Percentiles rank a stretch among this genome's conserved stretches.
phyloP scores from a whole-genome alignment of 345 rosid genomes.

The rapeseed (Brassica napus) region DNA sequence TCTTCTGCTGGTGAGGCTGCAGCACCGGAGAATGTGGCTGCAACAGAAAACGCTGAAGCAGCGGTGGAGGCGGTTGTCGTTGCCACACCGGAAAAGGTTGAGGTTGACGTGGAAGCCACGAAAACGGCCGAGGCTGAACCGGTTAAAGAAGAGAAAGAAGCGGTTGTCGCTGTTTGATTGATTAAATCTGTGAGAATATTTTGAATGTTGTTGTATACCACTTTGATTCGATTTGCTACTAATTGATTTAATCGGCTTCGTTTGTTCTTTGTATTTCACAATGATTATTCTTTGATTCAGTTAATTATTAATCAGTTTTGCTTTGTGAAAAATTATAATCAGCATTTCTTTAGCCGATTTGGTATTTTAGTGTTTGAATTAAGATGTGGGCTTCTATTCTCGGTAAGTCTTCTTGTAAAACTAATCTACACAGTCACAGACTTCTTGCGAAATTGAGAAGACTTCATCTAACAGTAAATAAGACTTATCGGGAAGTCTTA shows the following conservation, averaged over 20 bases:
- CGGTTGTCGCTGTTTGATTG: constrained; percentile 28
- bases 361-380: background rate
- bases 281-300: constrained; percentile 29
- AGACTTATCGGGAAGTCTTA: too few species aligned
- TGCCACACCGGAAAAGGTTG: constrained; percentile 12
- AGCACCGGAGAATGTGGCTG: constrained; percentile 12
- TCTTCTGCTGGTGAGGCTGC: constrained; percentile 17
- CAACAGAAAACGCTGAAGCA: constrained; percentile 22
- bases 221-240: constrained; percentile 31
- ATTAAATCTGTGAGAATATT: constrained; percentile 20
- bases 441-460: too few species aligned
- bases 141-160: constrained; percentile 26
- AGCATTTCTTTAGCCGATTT: background rate
- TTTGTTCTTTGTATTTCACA: constrained; percentile 22
- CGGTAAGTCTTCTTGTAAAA: too few species aligned
- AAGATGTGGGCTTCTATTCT: background rate
- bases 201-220: constrained; percentile 29
- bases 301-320: constrained; percentile 31
- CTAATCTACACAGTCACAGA: too few species aligned
- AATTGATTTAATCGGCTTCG: constrained; percentile 18
- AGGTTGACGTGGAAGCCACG: background rate
- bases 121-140: constrained; percentile 11
- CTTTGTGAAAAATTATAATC: background rate
- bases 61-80: background rate
- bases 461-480: too few species aligned